A percentile compares a stretch with the other conserved stretches of the same genome.
phyloP scores from a whole-genome alignment of 139 green algal genomes.

The Coelastrella sp. region DNA sequence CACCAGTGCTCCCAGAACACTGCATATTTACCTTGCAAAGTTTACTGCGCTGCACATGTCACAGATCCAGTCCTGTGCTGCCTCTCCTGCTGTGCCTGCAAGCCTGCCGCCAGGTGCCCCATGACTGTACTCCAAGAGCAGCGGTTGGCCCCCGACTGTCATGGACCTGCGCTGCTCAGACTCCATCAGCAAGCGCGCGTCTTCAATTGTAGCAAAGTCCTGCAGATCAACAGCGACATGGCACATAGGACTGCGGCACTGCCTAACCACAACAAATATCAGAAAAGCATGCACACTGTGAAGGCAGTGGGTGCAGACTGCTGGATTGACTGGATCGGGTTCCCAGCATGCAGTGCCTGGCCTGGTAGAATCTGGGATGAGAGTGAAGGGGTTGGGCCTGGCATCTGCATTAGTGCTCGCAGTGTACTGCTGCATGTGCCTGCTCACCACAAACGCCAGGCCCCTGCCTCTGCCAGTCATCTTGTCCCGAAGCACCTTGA shows the following conservation, averaged over 20 bases:
- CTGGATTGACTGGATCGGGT: neutral
- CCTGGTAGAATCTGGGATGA: neutral
- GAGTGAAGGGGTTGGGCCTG: no score
- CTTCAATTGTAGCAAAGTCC: slow-evolving; percentile 69
- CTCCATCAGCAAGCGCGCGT: slow-evolving; percentile 68
- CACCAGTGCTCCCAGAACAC: neutral
- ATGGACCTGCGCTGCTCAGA: slow-evolving; percentile 46
- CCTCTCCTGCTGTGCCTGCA: neutral
- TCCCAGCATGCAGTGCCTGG: neutral
- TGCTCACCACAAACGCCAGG: slow-evolving; percentile 66
- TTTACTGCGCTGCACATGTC: slow-evolving; percentile 75
- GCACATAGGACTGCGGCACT: no score
- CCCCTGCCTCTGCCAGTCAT: slow-evolving; percentile 42
- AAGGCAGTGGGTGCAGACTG: neutral
- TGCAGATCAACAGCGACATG: neutral
- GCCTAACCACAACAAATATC: no score
- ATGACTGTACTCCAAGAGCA: slow-evolving; percentile 67
- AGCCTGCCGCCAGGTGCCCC: neutral
- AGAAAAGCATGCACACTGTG: neutral
- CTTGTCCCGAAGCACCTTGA: slow-evolving; percentile 60
- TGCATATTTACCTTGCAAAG: slow-evolving; percentile 70
- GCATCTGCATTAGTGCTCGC: no score
- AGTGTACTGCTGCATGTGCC: neutral
- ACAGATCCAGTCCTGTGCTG: slow-evolving; percentile 76
- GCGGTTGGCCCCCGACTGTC: slow-evolving; percentile 37